A percentile compares a stretch with the other conserved stretches of the same genome.
These are phyloP conservation scores for Annona squamosa DNA, from an alignment of 164 flowering plant genomes.

Conservation along the genomic window DNA sequence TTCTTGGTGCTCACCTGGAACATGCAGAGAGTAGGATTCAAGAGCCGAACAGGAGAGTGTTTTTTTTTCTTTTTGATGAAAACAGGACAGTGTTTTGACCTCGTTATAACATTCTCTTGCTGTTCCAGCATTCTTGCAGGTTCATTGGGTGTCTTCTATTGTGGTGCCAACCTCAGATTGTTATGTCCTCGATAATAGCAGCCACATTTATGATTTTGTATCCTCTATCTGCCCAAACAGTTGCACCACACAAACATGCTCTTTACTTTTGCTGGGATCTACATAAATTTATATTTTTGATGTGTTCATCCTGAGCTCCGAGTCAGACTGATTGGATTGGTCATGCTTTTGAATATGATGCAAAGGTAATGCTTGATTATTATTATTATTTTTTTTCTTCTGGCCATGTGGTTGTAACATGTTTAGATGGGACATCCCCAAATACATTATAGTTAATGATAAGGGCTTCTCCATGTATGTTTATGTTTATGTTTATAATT, in stretches of 20 bases:
- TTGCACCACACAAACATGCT: neutral
- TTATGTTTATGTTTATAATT: neutral
- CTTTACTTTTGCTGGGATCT: neutral
- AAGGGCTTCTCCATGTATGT: neutral
- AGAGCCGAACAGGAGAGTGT: neutral
- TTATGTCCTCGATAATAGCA: conserved; percentile 74
- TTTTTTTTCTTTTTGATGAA: neutral
- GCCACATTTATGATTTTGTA: conserved; percentile 83
- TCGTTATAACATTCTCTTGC: neutral
- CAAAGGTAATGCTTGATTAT: conserved; percentile 31
- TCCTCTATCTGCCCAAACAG: conserved; percentile 30
- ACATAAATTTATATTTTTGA: conserved; percentile 4
- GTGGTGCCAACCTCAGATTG: conserved; percentile 67
- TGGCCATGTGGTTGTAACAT: neutral
- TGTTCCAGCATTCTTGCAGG: conserved; percentile 29
- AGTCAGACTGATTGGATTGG: conserved; percentile 75
- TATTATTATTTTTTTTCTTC: neutral
- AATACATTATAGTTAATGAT: neutral
- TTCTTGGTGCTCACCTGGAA: neutral
- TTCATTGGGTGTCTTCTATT: conserved; percentile 30
- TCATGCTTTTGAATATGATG: conserved; percentile 55
- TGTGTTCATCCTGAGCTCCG: conserved; percentile 32
- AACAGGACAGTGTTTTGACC: neutral
- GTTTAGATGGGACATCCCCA: no score
- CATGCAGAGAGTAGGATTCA: neutral